Conservation (phyloP, 305 asterid species). For the Rubia peregrina region DNA sequence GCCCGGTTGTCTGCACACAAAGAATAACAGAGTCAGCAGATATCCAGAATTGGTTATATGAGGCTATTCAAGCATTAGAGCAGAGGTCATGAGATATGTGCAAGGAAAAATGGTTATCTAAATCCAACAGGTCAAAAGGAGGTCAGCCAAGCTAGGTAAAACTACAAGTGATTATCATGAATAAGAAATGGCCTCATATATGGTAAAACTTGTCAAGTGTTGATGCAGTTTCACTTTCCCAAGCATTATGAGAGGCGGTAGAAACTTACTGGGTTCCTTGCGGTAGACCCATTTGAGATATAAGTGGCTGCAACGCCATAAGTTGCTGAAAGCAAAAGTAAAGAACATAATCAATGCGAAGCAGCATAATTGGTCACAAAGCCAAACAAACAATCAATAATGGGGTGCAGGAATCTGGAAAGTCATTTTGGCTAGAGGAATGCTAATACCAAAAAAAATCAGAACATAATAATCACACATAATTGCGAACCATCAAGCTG, state of each 20-base stretch:
- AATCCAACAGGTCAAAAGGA: background rate
- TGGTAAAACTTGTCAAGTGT: background rate
- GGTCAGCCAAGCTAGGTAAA: background rate
- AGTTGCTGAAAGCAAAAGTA: slow-evolving; percentile 40
- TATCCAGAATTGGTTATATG: background rate
- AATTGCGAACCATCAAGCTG: background rate
- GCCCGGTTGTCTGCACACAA: slow-evolving; percentile 37
- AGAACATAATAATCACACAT: background rate
- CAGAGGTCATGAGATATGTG: background rate
- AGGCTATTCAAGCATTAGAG: slow-evolving; percentile 4
- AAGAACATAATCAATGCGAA: background rate
- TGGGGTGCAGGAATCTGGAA: background rate
- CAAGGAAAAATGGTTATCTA: background rate
- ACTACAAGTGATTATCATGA: background rate
- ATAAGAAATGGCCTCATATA: background rate
- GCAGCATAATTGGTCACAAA: background rate
- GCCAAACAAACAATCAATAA: background rate
- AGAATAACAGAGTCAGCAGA: slow-evolving; percentile 16
- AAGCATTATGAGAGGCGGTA: background rate
- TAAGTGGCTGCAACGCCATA: slow-evolving; percentile 36
- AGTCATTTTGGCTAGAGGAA: background rate
- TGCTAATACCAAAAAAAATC: background rate
- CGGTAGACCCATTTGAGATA: slow-evolving; percentile 41
- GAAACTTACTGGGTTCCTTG: slow-evolving; percentile 40
- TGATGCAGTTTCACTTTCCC: background rate